Evolutionary conservation across 176 grass and related monocot genomes (phyloP).

Genomic region (Triticum dicoccoides): DNA sequence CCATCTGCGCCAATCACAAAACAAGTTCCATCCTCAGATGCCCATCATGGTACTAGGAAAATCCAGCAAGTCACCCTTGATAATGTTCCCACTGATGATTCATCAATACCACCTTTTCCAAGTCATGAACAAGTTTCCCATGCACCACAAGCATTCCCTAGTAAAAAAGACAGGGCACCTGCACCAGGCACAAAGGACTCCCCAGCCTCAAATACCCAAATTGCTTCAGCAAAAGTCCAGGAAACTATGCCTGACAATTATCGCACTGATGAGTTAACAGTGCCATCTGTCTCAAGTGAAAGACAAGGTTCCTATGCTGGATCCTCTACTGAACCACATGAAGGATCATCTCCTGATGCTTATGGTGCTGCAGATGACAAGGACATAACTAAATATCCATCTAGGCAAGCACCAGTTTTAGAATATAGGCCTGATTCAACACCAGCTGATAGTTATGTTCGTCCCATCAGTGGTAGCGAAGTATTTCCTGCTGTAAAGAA

Average conservation of each 20-base stretch:
- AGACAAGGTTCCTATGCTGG: conserved; percentile 14
- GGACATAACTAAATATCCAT: background rate
- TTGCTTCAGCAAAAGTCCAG: background rate
- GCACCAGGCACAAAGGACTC: background rate
- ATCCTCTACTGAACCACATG: background rate
- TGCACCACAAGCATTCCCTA: background rate
- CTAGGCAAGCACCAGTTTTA: background rate
- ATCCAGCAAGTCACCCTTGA: conserved; percentile 24
- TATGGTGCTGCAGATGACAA: background rate
- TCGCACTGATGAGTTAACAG: background rate
- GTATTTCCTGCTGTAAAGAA: conserved; percentile 9
- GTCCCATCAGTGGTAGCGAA: background rate
- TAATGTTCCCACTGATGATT: background rate
- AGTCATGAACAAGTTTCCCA: conserved; percentile 19
- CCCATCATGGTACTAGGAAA: background rate
- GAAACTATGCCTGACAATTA: conserved; percentile 14
- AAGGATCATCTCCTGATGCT: background rate
- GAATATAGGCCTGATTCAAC: background rate
- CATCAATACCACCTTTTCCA: background rate
- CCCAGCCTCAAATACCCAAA: background rate
- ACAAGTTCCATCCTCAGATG: conserved; percentile 1
- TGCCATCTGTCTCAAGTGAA: conserved; percentile 22
- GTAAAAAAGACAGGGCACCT: background rate
- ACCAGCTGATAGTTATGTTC: background rate
- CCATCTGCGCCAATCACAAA: conserved; percentile 13